Percentiles rank a stretch among this genome's conserved stretches.
Evolutionary conservation across 108 stramenopile genomes (phyloP).

Genomic region (Schizochytrium sp.): DNA sequence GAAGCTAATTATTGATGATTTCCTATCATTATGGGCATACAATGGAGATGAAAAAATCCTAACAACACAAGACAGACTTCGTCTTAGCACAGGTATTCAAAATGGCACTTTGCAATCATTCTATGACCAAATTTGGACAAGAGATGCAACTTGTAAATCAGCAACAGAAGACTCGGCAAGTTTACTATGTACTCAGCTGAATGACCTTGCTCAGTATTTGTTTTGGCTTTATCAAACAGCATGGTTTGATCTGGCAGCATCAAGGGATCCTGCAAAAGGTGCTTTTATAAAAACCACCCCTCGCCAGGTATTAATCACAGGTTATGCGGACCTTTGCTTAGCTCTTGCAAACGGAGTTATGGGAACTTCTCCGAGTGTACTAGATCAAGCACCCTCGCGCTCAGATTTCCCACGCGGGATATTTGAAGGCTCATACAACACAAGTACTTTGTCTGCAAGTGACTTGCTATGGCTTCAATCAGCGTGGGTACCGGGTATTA

Average conservation of each 20-base stretch:
- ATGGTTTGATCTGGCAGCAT: background rate
- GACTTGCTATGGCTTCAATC: conserved; percentile 12
- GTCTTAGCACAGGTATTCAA: conserved; percentile 23
- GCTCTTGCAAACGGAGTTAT: background rate
- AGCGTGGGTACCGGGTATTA: background rate
- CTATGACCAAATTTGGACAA: background rate
- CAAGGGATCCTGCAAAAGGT: background rate
- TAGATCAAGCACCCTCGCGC: background rate
- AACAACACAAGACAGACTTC: background rate
- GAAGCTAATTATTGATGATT: conserved; percentile 37
- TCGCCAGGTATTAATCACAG: conserved; percentile 20
- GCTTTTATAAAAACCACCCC: background rate
- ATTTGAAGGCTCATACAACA: background rate
- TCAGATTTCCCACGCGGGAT: background rate
- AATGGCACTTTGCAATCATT: background rate
- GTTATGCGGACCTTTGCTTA: background rate
- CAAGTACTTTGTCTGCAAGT: background rate
- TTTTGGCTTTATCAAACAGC: background rate
- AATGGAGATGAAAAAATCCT: background rate
- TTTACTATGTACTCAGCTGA: conserved; percentile 24
- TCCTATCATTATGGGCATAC: background rate
- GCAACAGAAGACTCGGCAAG: background rate
- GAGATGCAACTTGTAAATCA: background rate
- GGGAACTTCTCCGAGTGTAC: background rate
- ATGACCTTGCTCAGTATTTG: conserved; percentile 38